Percentiles rank a stretch among this genome's conserved stretches.
These are phyloP conservation scores for Lasiodiplodia sp. DNA, from an alignment of 2,329 filamentous ascomycete species.

Conservation along the genomic window DNA sequence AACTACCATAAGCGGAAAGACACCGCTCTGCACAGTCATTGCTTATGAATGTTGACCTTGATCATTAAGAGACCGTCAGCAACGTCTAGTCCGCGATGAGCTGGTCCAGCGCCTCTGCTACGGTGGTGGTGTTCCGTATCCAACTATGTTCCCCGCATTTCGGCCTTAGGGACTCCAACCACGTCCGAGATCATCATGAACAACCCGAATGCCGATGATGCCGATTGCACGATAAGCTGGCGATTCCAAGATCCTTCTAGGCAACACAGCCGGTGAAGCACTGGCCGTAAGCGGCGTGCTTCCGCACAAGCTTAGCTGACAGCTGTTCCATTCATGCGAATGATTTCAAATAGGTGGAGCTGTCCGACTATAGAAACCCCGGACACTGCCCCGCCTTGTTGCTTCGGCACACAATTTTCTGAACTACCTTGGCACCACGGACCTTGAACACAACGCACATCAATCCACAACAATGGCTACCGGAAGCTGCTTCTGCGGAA, in stretches of 20 bases:
- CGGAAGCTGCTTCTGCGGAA: slow-evolving; percentile 61
- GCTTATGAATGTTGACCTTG: not conserved
- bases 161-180: slow-evolving; percentile 12
- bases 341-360: slow-evolving; percentile 3
- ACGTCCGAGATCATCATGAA: slow-evolving; percentile 16
- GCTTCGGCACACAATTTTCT: not conserved
- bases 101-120: not conserved
- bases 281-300: not conserved
- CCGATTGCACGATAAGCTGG: not conserved
- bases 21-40: not conserved
- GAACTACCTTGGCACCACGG: not conserved
- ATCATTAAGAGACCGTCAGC: not conserved
- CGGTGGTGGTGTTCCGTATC: not conserved
- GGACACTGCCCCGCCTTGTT: not conserved
- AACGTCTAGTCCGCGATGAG: not conserved
- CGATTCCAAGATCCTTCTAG: not conserved
- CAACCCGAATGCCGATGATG: not conserved
- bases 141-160: slow-evolving; percentile 22
- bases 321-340: slow-evolving; percentile 7
- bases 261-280: not conserved
- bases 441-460: not conserved
- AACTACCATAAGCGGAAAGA: slow-evolving; percentile 10
- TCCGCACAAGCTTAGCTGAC: not conserved
- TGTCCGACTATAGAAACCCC: not conserved
- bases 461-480: slow-evolving; percentile 38